Evolutionary conservation across 116 monocot species (phyloP), one percentile per base, ranked within the genome.

Genomic region (Posidonia oceanica): DNA sequence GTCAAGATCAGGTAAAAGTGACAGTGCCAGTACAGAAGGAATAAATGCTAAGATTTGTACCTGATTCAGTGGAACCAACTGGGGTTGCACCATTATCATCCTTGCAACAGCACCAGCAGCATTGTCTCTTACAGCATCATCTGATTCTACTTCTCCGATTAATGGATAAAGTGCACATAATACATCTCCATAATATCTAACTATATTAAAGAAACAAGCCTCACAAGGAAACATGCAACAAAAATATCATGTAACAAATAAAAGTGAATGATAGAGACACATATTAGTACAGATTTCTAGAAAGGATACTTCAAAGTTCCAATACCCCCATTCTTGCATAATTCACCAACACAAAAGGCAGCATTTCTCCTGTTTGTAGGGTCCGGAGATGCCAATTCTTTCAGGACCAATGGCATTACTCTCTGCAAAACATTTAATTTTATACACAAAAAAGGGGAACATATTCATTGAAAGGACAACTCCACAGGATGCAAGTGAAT

Each of bases 351-450:
- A 80, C 97, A 97, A 69, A 97, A 97, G 57, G 97, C 97, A 66
- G 92, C 97, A 80, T 97, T 97, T 79, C 97, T 88, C 79, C 92
- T 83, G 59, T 97, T 97, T 52, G 89, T 97, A 62, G 91, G 52
- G 0, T 97, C 85, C 22, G 89, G 75, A 59, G 97, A 97, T 65
- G 83, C 75, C 44, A 97, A 84, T 74, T 97, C 97, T 79, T 92
- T 97, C 72, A 97, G 54, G 54, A 78, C 89, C 74, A 97, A 83
- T 41, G 91, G 97, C 97, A 97, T 97, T 54, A 91, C 73, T 78
- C 67, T 87, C 96, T 96, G 85, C 59, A 80, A 69, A 77, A 7
- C 48, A 48, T 48, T 48, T 16, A 71, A 3, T 71, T 41, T 53
- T 68, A 44, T 44, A n/a, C 16, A 37, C 15, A 37, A 14, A 51